Conservation (phyloP, 2,329 filamentous ascomycete genomes). For the Nigrospora oryzae region DNA sequence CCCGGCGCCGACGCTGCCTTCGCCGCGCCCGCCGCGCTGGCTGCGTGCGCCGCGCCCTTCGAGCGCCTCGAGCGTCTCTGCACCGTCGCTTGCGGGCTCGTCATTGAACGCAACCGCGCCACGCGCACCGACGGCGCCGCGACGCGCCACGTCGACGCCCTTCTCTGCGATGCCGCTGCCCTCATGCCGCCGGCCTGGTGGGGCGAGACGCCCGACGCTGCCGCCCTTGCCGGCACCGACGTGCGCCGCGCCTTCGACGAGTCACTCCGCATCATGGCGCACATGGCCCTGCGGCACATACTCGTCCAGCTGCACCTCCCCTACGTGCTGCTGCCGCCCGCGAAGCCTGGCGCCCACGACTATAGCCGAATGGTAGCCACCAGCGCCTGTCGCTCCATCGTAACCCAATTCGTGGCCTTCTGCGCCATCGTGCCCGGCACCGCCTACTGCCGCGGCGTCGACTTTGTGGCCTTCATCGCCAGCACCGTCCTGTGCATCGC, state of each 20-base stretch:
- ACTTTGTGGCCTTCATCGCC: constrained; percentile 31
- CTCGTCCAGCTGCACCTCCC: constrained; percentile 35
- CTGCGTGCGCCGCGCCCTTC: constrained; percentile 11
- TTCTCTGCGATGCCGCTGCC: constrained; percentile 25
- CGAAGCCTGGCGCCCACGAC: constrained; percentile 18
- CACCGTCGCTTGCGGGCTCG: background rate
- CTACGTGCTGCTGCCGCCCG: constrained; percentile 24
- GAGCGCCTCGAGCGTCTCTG: constrained; percentile 1
- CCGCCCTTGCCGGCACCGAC: constrained; percentile 5
- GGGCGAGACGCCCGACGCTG: constrained; percentile 17
- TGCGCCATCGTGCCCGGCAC: constrained; percentile 17
- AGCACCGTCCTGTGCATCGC: constrained; percentile 29
- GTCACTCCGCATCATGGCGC: constrained; percentile 27
- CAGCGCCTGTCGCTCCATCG: constrained; percentile 31
- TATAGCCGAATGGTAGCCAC: constrained; percentile 30
- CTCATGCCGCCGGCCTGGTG: constrained; percentile 34
- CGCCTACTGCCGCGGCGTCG: constrained; percentile 30
- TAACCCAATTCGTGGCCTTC: constrained; percentile 29
- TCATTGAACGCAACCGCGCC: constrained; percentile 12
- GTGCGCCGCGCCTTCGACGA: constrained; percentile 15
- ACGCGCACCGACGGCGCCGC: constrained; percentile 15
- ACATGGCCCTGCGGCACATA: constrained; percentile 32
- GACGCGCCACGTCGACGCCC: constrained; percentile 25
- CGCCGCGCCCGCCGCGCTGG: constrained; percentile 11
- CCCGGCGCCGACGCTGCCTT: constrained; percentile 17